Conservation (phyloP, 495 filamentous ascomycete species). For the Usnea hakonensis region DNA sequence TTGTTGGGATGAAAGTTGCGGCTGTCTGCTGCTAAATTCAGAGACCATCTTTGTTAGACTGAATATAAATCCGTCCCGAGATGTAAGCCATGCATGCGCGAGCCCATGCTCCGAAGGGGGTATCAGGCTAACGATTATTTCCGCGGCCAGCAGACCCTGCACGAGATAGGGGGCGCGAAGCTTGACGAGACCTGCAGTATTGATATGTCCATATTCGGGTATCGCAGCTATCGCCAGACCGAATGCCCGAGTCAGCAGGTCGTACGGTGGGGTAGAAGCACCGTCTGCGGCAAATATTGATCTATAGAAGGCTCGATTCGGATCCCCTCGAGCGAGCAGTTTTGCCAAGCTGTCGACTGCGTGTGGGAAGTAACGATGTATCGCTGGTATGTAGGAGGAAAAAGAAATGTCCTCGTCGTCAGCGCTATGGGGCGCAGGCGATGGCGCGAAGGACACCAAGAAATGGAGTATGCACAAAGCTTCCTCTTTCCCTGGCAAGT, state of each 20-base stretch:
- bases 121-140: conserved; percentile 71
- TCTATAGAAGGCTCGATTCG: conserved; percentile 76
- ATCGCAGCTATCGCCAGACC: conserved; percentile 78
- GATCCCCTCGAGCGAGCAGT: conserved; percentile 84
- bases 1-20: conserved; percentile 1
- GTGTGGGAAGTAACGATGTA: conserved; percentile 82
- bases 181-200: conserved; percentile 35
- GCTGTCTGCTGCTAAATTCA: conserved; percentile 8
- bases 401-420: conserved; percentile 61
- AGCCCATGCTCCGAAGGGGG: conserved; percentile 64
- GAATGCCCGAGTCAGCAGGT: conserved; percentile 83
- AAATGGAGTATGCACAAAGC: conserved; percentile 81
- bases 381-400: conserved; percentile 63
- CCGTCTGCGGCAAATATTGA: conserved; percentile 70
- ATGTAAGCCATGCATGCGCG: conserved; percentile 75
- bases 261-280: conserved; percentile 52
- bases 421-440: conserved; percentile 47
- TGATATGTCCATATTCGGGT: conserved; percentile 46
- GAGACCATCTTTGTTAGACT: conserved; percentile 48
- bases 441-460: conserved; percentile 80
- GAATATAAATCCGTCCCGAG: conserved; percentile 75
- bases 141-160: conserved; percentile 85
- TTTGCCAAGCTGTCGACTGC: conserved; percentile 89
- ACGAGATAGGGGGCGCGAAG: conserved; percentile 77
- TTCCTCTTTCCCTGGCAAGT: conserved; percentile 81